phyloP scores from a whole-genome alignment of 305 asterid species.

The Solanum chacoense region DNA sequence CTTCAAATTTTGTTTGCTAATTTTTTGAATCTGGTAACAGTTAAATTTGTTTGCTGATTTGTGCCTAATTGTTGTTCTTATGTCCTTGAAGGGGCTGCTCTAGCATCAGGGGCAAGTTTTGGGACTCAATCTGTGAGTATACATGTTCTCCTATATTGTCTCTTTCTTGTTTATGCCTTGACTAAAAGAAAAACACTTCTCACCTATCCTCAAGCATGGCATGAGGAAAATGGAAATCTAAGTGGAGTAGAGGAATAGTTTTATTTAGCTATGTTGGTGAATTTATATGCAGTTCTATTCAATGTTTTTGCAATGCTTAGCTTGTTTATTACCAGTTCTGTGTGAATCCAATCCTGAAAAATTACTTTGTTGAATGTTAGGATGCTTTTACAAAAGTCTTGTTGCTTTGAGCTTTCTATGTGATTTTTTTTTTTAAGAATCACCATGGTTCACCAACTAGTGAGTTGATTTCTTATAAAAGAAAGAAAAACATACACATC shows the following conservation, averaged over 20 bases:
- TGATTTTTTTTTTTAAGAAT: neutral
- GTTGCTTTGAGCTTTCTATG: neutral
- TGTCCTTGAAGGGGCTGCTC: constrained; percentile 53
- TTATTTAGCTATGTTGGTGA: neutral
- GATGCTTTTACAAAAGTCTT: neutral
- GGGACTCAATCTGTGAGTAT: constrained; percentile 67
- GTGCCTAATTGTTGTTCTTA: neutral
- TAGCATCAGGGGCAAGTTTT: constrained; percentile 87
- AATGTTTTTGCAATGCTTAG: neutral
- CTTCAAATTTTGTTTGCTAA: neutral
- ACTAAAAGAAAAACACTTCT: neutral
- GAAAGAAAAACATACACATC: neutral
- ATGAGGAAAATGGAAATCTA: neutral
- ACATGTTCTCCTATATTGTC: neutral
- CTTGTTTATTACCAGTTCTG: neutral
- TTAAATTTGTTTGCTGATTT: constrained; percentile 2
- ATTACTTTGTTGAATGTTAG: neutral
- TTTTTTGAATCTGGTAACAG: neutral
- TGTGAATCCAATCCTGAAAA: neutral
- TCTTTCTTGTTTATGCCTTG: neutral
- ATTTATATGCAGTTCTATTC: neutral
- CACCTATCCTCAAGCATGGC: neutral
- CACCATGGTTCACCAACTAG: neutral
- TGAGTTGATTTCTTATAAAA: neutral
- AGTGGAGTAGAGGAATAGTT: neutral